phyloP scores from a whole-genome alignment of 805 yeast genomes.

The Myxozyma udenii region DNA sequence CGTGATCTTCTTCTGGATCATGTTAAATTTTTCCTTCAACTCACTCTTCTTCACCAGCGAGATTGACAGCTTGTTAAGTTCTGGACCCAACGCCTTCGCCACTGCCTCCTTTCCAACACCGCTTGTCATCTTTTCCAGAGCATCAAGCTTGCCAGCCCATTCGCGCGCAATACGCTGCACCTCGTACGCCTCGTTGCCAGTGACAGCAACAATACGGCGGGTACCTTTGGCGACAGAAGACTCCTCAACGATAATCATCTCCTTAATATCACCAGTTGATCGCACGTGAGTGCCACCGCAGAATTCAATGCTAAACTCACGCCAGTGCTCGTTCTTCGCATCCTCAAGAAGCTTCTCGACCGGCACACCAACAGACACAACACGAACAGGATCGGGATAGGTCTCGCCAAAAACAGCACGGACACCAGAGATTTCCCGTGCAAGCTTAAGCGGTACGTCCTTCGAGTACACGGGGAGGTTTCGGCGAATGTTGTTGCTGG shows the following conservation, averaged over 20 bases:
- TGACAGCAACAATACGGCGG: slow-evolving; percentile 95
- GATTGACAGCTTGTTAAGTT: slow-evolving; percentile 74
- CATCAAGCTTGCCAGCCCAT: slow-evolving; percentile 58
- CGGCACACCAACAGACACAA: slow-evolving; percentile 90
- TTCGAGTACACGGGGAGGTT: slow-evolving; percentile 74
- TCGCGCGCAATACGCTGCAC: slow-evolving; percentile 82
- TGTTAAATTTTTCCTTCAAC: slow-evolving; percentile 68
- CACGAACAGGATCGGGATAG: slow-evolving; percentile 98
- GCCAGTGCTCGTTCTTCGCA: slow-evolving; percentile 76
- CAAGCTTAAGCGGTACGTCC: slow-evolving; percentile 72
- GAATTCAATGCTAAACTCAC: slow-evolving; percentile 78
- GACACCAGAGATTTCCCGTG: slow-evolving; percentile 73
- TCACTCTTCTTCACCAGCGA: slow-evolving; percentile 76
- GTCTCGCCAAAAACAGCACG: slow-evolving; percentile 99
- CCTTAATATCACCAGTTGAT: slow-evolving; percentile 89
- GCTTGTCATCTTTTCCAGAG: slow-evolving; percentile 61
- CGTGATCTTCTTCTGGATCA: slow-evolving; percentile 79
- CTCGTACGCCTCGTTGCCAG: slow-evolving; percentile 85
- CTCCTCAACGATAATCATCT: slow-evolving; percentile 86
- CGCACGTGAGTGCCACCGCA: slow-evolving; percentile 99
- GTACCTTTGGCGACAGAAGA: slow-evolving; percentile 98
- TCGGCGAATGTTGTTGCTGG: slow-evolving; percentile 66
- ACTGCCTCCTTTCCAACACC: slow-evolving; percentile 76
- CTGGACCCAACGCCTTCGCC: slow-evolving; percentile 80
- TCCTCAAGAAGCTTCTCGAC: slow-evolving; percentile 73